Conservation (phyloP, 1,284 basidiomycete genomes). For the Inonotus hispidus region DNA sequence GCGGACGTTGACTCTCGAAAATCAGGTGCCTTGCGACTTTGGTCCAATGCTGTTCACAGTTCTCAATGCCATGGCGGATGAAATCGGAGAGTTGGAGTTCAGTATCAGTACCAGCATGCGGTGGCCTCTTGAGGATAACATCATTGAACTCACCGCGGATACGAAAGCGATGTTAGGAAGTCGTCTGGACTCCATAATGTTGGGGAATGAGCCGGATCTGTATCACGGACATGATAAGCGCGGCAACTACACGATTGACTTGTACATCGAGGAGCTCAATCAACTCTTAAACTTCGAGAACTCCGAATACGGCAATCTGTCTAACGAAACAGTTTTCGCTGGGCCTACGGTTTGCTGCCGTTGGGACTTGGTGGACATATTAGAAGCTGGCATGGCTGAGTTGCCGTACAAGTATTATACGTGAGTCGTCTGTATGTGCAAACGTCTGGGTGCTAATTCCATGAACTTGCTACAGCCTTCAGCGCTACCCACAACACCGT, state of each 20-base stretch:
- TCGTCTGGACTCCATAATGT: slow-evolving; percentile 38
- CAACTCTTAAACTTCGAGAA: slow-evolving; percentile 31
- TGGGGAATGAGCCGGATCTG: slow-evolving; percentile 62
- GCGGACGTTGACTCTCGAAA: not conserved
- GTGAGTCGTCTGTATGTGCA: slow-evolving; percentile 25
- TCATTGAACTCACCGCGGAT: slow-evolving; percentile 27
- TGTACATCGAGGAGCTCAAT: slow-evolving; percentile 40
- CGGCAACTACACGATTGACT: slow-evolving; percentile 37
- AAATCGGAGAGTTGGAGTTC: slow-evolving; percentile 37
- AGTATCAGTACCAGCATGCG: slow-evolving; percentile 38
- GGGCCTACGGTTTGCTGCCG: slow-evolving; percentile 47
- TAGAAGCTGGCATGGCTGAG: slow-evolving; percentile 32
- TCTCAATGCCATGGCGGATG: slow-evolving; percentile 35
- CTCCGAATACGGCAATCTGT: slow-evolving; percentile 34
- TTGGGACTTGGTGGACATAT: slow-evolving; percentile 40
- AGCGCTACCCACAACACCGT: slow-evolving; percentile 21
- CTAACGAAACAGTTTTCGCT: slow-evolving; percentile 35
- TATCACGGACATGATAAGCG: slow-evolving; percentile 39
- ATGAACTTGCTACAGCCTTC: slow-evolving; percentile 26
- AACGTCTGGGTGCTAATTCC: slow-evolving; percentile 7
- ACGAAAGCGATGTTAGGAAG: slow-evolving; percentile 32
- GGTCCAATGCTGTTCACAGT: slow-evolving; percentile 43
- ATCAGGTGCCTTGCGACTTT: slow-evolving; percentile 34
- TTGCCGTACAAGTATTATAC: slow-evolving; percentile 41
- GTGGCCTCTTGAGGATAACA: slow-evolving; percentile 27